Evolutionary conservation across 1,284 basidiomycete genomes (phyloP), one percentile per base, ranked within the genome.

Genomic region (Irpex lacteus): DNA sequence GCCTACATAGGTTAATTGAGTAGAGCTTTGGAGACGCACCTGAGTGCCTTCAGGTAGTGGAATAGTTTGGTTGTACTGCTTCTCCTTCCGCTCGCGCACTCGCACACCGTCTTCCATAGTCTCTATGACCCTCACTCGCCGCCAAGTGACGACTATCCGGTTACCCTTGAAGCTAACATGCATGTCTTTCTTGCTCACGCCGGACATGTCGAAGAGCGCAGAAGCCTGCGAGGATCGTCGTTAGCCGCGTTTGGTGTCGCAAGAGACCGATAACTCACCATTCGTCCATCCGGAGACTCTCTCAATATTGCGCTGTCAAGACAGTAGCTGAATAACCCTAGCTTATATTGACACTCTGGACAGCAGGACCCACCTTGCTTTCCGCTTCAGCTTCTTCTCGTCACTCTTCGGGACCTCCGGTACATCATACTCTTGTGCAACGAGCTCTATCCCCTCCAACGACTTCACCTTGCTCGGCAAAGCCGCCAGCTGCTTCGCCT

Each of bases 151-250:
- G 34, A 89, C 78, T n/a, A 91, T 75, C 40, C 84, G 77, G 67
- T 82, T 84, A 60, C 81, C 79, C 63, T 88, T 87, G 69, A 84
- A 91, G 71, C 84, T 89, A 69, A 91, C 85, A 67, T 91, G 89
- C 63, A 90, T 84, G 65, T 91, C 85, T 64, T 89, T 81, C 72
- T 90, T 91, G 70, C 80, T 80, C 59, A 90, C 82, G 37, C 87
- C 87, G 2, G 81, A 81, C 70, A 91, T 76, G 65, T 90, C 86
- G 72, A 91, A 89, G 49, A 77, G 80, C 34, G 81, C 82, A 40
- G 76, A 79, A 50, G 76, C 70, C 73, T 77, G 55, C 57, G 52
- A 53, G 40, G 11, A 47, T 59, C 52, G 58, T 50, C 32, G 21
- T 38, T 40, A 60, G 36, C 11, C 54, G 40, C 15, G 15, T 44